Conservation (phyloP, 139 green algal genomes). For the Chlamydomonas schloesseri region DNA sequence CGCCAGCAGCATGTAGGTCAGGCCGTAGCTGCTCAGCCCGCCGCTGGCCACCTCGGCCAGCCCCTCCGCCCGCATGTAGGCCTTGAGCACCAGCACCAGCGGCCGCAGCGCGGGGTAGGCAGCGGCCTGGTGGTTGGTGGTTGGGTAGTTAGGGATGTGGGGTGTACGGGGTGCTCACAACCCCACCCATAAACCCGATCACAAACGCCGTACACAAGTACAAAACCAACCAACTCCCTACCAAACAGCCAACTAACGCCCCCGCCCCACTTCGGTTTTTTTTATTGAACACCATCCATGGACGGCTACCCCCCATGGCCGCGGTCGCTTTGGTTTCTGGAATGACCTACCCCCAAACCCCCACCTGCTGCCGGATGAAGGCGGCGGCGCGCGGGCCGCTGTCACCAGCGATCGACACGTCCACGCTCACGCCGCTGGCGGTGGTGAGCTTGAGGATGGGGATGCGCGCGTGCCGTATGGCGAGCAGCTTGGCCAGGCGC, state of each 20-base stretch:
- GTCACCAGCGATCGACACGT: conserved; percentile 60
- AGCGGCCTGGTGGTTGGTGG: conserved; percentile 49
- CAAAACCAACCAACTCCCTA: too few species aligned
- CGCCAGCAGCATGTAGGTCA: conserved; percentile 53
- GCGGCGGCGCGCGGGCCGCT: conserved; percentile 33
- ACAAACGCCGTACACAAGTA: too few species aligned
- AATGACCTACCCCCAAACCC: too few species aligned
- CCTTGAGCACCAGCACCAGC: conserved; percentile 80
- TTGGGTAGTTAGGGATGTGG: too few species aligned
- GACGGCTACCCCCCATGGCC: too few species aligned
- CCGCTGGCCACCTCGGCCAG: conserved; percentile 45
- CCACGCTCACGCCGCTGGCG: conserved; percentile 21
- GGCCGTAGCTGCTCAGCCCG: conserved; percentile 45
- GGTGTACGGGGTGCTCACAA: too few species aligned
- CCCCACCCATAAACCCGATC: too few species aligned
- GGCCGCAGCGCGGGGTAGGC: conserved; percentile 72
- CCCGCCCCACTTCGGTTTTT: too few species aligned
- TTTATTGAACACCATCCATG: too few species aligned
- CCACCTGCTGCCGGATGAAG: conserved; percentile 50
- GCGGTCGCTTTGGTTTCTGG: too few species aligned
- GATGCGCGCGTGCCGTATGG: conserved; percentile 5
- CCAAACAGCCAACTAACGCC: too few species aligned
- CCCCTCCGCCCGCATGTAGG: conserved; percentile 63
- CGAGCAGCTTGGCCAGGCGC: neutral
- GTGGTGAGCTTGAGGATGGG: conserved; percentile 28